Percentiles rank a stretch among this genome's conserved stretches.
Conservation (phyloP, 176 grass and related monocot genomes). For the Cenchrus fungigraminus region DNA sequence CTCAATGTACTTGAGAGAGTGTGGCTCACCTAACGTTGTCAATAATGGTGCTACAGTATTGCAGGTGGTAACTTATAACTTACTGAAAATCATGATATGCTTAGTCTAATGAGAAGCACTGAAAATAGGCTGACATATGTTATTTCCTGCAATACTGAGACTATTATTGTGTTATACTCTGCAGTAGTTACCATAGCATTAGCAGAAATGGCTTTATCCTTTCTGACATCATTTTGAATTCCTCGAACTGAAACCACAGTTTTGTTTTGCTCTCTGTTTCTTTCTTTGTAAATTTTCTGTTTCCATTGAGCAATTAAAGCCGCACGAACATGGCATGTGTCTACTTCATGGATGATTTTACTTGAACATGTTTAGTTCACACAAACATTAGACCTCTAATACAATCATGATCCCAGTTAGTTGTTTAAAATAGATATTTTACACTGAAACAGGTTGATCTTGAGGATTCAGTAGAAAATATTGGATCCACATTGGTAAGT, state of each 20-base stretch:
- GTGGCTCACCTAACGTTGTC: slow-evolving; percentile 28
- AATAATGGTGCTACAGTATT: slow-evolving; percentile 31
- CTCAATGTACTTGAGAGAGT: slow-evolving; percentile 38
- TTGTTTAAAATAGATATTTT: not conserved
- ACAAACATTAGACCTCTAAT: not conserved
- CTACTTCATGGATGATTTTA: not conserved
- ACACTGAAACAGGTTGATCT: slow-evolving; percentile 41
- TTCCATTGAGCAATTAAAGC: not conserved
- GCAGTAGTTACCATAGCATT: not conserved
- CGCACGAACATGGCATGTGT: not conserved
- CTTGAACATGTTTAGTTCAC: not conserved
- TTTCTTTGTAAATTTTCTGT: not conserved
- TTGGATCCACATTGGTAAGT: slow-evolving; percentile 51
- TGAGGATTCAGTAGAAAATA: slow-evolving; percentile 51
- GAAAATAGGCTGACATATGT: not conserved
- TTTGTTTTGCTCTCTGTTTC: slow-evolving; percentile 14
- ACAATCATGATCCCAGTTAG: not conserved
- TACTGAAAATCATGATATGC: not conserved
- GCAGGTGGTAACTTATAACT: slow-evolving; percentile 2
- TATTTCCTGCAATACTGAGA: not conserved
- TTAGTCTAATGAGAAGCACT: not conserved
- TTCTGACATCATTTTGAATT: not conserved
- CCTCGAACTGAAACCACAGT: not conserved
- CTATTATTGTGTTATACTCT: not conserved
- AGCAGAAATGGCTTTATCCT: slow-evolving; percentile 2